Conservation (phyloP, 768 basidiomycete genomes). For the Trametes elegans region DNA sequence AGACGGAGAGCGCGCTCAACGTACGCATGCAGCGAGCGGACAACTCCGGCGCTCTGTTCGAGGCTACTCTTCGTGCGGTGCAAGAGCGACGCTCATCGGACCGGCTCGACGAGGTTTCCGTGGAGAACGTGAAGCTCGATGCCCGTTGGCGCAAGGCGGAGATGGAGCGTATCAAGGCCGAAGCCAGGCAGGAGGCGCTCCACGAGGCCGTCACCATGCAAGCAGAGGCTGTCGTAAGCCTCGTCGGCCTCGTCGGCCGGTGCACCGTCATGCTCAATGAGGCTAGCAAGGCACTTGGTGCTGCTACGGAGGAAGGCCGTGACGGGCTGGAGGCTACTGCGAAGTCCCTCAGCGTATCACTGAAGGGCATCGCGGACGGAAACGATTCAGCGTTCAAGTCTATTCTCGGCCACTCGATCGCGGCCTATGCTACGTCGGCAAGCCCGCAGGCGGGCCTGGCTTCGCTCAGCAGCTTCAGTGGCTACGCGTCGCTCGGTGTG, state of each 20-base stretch:
- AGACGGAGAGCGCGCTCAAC: conserved; percentile 56
- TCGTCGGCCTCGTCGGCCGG: conserved; percentile 80
- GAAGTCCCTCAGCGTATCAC: conserved; percentile 47
- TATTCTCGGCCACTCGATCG: conserved; percentile 66
- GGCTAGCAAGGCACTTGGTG: conserved; percentile 42
- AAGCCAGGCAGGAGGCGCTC: conserved; percentile 64
- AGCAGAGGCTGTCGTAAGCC: conserved; percentile 60
- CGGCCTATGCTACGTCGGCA: conserved; percentile 48
- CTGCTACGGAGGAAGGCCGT: conserved; percentile 36
- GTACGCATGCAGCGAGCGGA: conserved; percentile 61
- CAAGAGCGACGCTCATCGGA: conserved; percentile 72
- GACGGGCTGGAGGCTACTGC: conserved; percentile 39
- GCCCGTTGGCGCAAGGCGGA: conserved; percentile 63
- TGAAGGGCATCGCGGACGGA: conserved; percentile 56
- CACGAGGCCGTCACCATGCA: conserved; percentile 61
- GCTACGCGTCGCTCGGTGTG: conserved; percentile 46
- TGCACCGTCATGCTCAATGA: conserved; percentile 74
- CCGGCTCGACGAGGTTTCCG: conserved; percentile 66
- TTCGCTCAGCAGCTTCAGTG: conserved; percentile 47
- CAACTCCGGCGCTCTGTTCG: conserved; percentile 80
- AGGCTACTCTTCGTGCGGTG: conserved; percentile 81
- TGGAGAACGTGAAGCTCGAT: conserved; percentile 71
- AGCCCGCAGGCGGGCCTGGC: conserved; percentile 21
- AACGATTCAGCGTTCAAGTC: conserved; percentile 70
- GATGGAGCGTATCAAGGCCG: conserved; percentile 66